Percentiles rank a stretch among this genome's conserved stretches.
phyloP scores from a whole-genome alignment of 192 early-diverging fungal species.

The Gonapodya prolifera region DNA sequence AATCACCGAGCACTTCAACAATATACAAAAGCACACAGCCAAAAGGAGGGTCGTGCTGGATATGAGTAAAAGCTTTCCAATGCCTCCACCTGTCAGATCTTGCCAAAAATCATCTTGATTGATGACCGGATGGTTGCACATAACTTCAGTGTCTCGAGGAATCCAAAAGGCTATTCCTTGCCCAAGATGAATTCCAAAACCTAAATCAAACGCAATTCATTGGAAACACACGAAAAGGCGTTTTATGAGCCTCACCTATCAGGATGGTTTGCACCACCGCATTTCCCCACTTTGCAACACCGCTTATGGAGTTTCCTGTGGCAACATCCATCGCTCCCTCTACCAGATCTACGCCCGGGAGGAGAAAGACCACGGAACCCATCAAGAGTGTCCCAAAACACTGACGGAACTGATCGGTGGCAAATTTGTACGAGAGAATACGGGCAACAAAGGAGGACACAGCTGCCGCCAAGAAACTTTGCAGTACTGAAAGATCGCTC shows the following conservation, averaged over 20 bases:
- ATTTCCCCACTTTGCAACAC: background rate
- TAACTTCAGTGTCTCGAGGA: background rate
- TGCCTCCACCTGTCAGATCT: background rate
- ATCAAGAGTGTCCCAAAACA: background rate
- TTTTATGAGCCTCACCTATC: background rate
- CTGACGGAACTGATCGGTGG: background rate
- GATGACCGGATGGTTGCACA: background rate
- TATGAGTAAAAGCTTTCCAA: background rate
- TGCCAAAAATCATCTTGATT: background rate
- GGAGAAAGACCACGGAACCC: background rate
- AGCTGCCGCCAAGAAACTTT: background rate
- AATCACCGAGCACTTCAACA: background rate
- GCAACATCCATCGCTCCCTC: background rate
- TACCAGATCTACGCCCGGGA: background rate
- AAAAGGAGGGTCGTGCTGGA: background rate
- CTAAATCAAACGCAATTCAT: background rate
- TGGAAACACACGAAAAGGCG: background rate
- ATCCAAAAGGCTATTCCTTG: background rate
- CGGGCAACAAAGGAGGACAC: background rate
- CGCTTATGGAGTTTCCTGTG: background rate
- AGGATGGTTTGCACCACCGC: background rate
- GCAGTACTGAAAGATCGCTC: background rate
- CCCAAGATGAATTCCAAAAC: background rate
- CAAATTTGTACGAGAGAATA: background rate
- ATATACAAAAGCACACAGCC: background rate